Evolutionary conservation across 2,329 filamentous ascomycete genomes (phyloP), one percentile per base, ranked within the genome.

Genomic region (Clarireedia paspali): DNA sequence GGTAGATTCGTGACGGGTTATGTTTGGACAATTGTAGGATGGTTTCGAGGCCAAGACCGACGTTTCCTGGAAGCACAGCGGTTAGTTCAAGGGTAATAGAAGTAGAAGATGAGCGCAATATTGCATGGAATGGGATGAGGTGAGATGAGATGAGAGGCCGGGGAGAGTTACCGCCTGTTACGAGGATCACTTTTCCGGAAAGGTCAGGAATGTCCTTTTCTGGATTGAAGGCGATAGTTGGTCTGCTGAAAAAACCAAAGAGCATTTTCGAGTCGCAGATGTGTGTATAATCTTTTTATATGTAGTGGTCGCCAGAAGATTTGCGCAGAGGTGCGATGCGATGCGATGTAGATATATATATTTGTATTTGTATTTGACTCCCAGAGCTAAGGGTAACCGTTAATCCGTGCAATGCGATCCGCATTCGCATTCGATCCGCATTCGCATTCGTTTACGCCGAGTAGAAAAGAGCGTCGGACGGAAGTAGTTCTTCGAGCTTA

Each of bases 11-110:
- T n/a, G 61, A 51, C 64, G 75, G 59, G 62, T 72, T 65, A 57
- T 75, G 74, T 51, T 69, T 69, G 9, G 72, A 70, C 3, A 77
- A 66, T 5, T 71, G 67, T 3, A 71, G 58, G 17, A 75, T 65
- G 2, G 72, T 70, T 56, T 71, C 68, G 52, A 70, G 71, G 20
- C 78, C 77, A 0, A 81, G 70, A 0, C 77, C 77, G n/a, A 70
- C 64, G 53, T 62, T 65, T n/a, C 62, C 62, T 62, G 14, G n/a
- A 20, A 26, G 24, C 24, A 10, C 23, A 53, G 15, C 15, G 12
- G 3, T 55, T 50, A 55, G 47, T 23, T 34, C 24, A n/a, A 23
- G 20, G 46, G 12, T 2, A 12, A 26, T 20, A 15, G 20, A 12
- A 1, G 23, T 26, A 26, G 17, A 12, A 34, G 30, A 9, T 12